Conservation (phyloP, 2,329 filamentous ascomycete species). For the Zymoseptoria brevis region DNA sequence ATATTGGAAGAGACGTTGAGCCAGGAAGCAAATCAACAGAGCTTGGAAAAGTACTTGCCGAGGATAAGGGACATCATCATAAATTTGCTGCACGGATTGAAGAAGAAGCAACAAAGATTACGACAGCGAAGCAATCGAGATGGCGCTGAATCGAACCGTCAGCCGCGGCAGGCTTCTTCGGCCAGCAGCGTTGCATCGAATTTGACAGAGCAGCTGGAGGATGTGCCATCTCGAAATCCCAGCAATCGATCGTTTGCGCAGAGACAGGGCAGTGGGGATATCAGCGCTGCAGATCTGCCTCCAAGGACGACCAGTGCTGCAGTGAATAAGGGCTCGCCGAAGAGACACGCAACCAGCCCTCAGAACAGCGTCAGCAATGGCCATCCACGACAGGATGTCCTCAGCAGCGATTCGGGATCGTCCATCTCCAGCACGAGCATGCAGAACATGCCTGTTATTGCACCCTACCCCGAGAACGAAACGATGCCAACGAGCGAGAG, state of each 20-base stretch:
- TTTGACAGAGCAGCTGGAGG: slow-evolving; percentile 40
- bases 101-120: slow-evolving; percentile 91
- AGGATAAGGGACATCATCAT: slow-evolving; percentile 98
- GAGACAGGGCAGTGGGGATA: slow-evolving; percentile 36
- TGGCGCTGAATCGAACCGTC: slow-evolving; percentile 27
- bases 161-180: slow-evolving; percentile 37
- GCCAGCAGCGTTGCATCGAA: slow-evolving; percentile 41
- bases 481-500: slow-evolving; percentile 34
- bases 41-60: slow-evolving; percentile 86
- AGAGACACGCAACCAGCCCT: slow-evolving; percentile 34
- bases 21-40: slow-evolving; percentile 89
- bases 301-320: slow-evolving; percentile 38
- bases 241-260: slow-evolving; percentile 35
- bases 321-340: slow-evolving; percentile 37
- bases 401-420: slow-evolving; percentile 48
- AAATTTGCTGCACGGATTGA: slow-evolving; percentile 87
- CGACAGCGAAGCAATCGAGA: slow-evolving; percentile 45
- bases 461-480: slow-evolving; percentile 62
- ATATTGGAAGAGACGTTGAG: slow-evolving; percentile 95
- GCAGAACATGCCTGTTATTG: slow-evolving; percentile 67
- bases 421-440: slow-evolving; percentile 65
- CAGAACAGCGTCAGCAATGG: slow-evolving; percentile 24
- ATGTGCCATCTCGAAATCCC: slow-evolving; percentile 32
- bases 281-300: slow-evolving; percentile 37
- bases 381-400: slow-evolving; percentile 13